Base-by-base conservation (phyloP, 2,329 filamentous ascomycete genomes). In the Aureobasidium sp. region DNA sequence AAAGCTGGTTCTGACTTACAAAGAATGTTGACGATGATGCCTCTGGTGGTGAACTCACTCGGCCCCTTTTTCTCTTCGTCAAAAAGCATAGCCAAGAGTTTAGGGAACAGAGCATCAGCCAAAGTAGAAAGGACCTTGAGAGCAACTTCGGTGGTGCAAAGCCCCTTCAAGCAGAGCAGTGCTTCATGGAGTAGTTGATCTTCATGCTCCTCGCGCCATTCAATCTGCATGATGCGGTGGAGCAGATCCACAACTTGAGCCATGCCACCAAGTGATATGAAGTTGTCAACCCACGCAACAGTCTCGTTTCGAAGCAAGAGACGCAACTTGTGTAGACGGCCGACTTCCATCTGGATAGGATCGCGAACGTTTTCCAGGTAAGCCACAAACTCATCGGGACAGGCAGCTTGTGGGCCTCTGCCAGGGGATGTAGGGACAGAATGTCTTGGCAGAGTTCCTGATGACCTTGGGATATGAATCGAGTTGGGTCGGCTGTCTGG, bases 31-130 rank as follows among this genome's bases (percentile, higher is more conserved):
- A 92, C 90, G 70, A 97, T 88, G 68, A 97, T 90, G 68, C 88
- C 88, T 61, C 94, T 87, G 14, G 94, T 97, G 5, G 89, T 94
- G 73, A 96, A 99, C 74, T 99, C 94, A 77, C 90, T 95, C 0
- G 94, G 94, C 0, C 94, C 94, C 73, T 97, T 97, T 78, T 92
- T 95, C 72, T 97, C 93, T n/a, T 95, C 90, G 69, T 97, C 92
- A 69, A 97, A 97, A 44, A 97, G 81, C 87, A 97, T 91, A 63
- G 84, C 84, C 50, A 97, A 77, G 50, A 99, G 78, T 29, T 90
- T 89, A 1, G 93, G 91, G 70, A 97, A 97, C 9, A 99, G 81
- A 0, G 87, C 87, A 6, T 81, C 79, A 67, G 95, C 90, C 62
- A 96, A 90, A 11, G 85, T 84, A 66, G 89, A 83, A 8, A 99